Evolutionary conservation across 106 monocot genomes (phyloP).

Genomic region (Amphibolis antarctica): DNA sequence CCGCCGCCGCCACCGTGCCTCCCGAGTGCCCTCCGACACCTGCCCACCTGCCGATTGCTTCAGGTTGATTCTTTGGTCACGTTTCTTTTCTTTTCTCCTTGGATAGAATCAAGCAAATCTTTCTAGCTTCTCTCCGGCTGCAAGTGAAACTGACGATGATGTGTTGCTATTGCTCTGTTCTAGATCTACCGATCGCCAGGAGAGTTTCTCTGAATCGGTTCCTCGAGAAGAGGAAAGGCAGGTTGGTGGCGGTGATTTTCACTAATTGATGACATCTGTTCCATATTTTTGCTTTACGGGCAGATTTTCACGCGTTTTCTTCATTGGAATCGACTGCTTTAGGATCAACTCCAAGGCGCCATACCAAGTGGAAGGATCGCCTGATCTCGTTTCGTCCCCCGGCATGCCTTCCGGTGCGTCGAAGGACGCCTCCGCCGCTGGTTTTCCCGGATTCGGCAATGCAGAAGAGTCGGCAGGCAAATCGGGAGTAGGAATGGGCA

Average conservation of each 20-base stretch:
- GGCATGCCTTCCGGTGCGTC: neutral
- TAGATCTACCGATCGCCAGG: constrained; percentile 30
- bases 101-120: too few species aligned
- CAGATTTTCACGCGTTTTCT: neutral
- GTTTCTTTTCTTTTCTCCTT: neutral
- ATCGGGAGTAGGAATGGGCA: neutral
- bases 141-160: too few species aligned
- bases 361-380: constrained; percentile 16
- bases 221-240: constrained; percentile 38
- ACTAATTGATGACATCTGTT: neutral
- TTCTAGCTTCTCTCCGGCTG: too few species aligned
- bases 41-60: neutral
- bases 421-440: neutral
- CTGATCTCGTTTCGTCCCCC: neutral
- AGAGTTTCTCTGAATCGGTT: constrained; percentile 33
- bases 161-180: neutral
- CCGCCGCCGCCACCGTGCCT: neutral
- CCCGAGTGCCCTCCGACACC: neutral
- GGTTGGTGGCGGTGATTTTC: constrained; percentile 13
- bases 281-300: neutral
- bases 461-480: constrained; percentile 4
- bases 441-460: neutral
- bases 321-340: neutral
- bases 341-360: constrained; percentile 29
- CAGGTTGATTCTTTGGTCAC: neutral